Evolutionary conservation across 768 basidiomycete species (phyloP).

Genomic region (Trametes villosa): DNA sequence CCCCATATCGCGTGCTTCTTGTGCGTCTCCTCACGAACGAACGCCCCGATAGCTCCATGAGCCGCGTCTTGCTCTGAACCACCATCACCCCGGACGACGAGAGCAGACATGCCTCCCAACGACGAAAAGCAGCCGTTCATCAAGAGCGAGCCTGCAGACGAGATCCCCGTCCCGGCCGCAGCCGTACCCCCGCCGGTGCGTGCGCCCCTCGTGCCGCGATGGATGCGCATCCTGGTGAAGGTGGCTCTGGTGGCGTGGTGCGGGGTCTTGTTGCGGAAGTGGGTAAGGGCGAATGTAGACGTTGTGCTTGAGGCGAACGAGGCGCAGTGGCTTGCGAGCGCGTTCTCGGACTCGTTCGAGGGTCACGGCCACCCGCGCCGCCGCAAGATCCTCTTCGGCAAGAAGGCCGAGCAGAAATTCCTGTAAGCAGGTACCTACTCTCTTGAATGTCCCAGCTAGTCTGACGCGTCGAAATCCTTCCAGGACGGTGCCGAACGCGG

Average conservation of each 20-base stretch:
- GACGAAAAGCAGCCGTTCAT: slow-evolving; percentile 12
- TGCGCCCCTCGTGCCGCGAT: slow-evolving; percentile 3
- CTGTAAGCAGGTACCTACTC: slow-evolving; percentile 38
- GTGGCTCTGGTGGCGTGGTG: slow-evolving; percentile 2
- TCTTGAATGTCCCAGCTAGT: neutral
- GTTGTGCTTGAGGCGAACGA: slow-evolving; percentile 16
- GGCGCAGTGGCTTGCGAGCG: slow-evolving; percentile 23
- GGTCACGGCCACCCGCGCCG: neutral
- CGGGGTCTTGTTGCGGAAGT: neutral
- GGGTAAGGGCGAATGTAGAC: slow-evolving; percentile 1
- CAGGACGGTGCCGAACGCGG: slow-evolving; percentile 56
- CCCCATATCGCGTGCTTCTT: slow-evolving; percentile 8
- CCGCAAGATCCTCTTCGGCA: slow-evolving; percentile 37
- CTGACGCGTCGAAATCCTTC: neutral
- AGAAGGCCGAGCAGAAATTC: slow-evolving; percentile 48
- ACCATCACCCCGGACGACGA: slow-evolving; percentile 6
- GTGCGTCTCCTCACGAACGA: slow-evolving; percentile 8
- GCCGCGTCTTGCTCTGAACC: slow-evolving; percentile 7
- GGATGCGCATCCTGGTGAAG: slow-evolving; percentile 4
- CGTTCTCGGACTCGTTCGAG: slow-evolving; percentile 20
- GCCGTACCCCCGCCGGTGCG: slow-evolving; percentile 8
- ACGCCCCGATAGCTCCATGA: slow-evolving; percentile 13
- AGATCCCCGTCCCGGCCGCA: slow-evolving; percentile 19
- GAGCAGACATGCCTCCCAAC: neutral
- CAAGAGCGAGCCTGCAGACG: slow-evolving; percentile 9